These are phyloP conservation scores for Linanthus parryae DNA, from an alignment of 148 eudicot genomes.

Conservation along the genomic window DNA sequence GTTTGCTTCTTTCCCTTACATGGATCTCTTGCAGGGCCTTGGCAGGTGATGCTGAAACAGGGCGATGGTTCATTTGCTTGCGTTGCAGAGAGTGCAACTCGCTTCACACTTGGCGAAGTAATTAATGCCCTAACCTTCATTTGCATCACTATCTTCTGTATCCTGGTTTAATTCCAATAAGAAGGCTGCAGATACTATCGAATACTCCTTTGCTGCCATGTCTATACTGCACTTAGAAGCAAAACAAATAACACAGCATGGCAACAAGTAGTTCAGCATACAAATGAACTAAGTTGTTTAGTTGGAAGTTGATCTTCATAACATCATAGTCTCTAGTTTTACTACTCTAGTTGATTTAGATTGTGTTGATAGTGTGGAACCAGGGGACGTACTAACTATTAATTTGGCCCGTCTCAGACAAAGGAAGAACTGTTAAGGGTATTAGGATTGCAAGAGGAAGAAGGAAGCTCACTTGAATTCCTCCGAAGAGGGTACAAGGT, in stretches of 20 bases:
- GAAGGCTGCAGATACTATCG: neutral
- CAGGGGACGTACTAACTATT: no score
- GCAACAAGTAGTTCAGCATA: no score
- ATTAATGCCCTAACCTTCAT: conserved; percentile 18
- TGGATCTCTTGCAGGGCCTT: conserved; percentile 59
- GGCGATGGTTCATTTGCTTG: conserved; percentile 88
- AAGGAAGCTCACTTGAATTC: conserved; percentile 90
- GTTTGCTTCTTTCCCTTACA: neutral
- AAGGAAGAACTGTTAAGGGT: conserved; percentile 97
- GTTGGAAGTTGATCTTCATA: no score
- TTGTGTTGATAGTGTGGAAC: no score
- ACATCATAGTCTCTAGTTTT: no score
- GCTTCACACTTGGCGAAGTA: conserved; percentile 93
- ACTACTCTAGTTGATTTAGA: no score
- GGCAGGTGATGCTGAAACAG: conserved; percentile 99
- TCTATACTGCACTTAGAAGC: no score
- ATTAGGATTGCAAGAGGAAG: conserved; percentile 89
- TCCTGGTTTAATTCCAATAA: neutral
- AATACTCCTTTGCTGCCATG: no score
- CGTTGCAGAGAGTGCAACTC: conserved; percentile 87
- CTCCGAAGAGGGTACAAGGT: conserved; percentile 97
- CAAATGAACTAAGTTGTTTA: no score
- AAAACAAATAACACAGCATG: no score
- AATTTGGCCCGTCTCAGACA: conserved; percentile 42
- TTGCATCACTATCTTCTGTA: neutral